Conservation (phyloP, 2,329 filamentous ascomycete species). For the Pseudogymnoascus sp. region DNA sequence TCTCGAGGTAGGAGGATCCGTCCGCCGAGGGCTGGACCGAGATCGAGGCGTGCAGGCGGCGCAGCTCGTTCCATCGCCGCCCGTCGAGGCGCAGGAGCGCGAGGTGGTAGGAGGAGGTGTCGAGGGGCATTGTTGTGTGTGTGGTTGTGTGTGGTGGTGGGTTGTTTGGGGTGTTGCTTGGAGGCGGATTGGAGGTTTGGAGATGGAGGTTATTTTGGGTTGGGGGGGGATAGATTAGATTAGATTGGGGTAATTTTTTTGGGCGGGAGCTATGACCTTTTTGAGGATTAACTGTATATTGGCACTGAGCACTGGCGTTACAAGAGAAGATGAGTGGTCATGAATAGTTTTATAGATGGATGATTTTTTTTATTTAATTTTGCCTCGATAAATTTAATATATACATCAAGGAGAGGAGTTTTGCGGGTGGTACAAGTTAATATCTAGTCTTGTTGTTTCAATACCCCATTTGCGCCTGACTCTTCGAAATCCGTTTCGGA, state of each 20-base stretch:
- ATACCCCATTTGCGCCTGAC: background rate
- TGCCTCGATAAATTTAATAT: background rate
- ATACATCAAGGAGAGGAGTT: constrained; percentile 8
- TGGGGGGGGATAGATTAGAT: constrained; percentile 1
- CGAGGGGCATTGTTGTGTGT: constrained; percentile 67
- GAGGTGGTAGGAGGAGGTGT: constrained; percentile 84
- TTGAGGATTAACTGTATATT: background rate
- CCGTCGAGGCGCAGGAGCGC: constrained; percentile 76
- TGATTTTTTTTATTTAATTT: background rate
- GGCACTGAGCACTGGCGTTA: background rate
- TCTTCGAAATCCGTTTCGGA: background rate
- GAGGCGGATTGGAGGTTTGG: background rate
- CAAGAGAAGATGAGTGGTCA: background rate
- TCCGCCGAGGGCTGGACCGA: constrained; percentile 88
- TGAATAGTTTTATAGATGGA: background rate
- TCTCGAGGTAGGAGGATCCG: constrained; percentile 87
- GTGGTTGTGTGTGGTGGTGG: background rate
- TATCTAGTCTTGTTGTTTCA: constrained; percentile 4
- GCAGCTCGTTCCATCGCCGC: constrained; percentile 94
- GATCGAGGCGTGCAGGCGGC: constrained; percentile 79
- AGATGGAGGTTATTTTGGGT: constrained; percentile 7
- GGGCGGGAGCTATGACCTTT: background rate
- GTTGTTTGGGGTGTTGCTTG: background rate
- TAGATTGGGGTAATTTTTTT: constrained; percentile 4
- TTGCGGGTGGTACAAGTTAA: constrained; percentile 3